These are phyloP conservation scores for Mucor piriformis DNA, from an alignment of 371 early-diverging fungal genomes.

Conservation along the genomic window DNA sequence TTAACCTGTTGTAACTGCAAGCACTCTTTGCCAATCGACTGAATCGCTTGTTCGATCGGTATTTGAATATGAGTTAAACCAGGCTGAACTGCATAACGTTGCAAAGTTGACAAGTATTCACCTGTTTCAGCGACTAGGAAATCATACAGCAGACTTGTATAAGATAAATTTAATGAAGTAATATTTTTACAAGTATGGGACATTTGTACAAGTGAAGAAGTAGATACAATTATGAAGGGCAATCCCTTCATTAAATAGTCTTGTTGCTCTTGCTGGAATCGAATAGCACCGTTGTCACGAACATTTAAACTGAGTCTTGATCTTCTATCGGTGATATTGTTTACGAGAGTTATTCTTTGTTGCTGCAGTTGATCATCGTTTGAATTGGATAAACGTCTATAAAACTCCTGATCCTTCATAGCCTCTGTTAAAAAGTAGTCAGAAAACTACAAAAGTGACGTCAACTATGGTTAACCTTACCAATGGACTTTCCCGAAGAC, in stretches of 20 bases:
- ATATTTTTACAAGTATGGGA: slow-evolving; percentile 54
- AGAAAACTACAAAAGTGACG: background rate
- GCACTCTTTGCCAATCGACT: slow-evolving; percentile 52
- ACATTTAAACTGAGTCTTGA: background rate
- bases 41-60: slow-evolving; percentile 45
- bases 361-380: slow-evolving; percentile 11
- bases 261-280: slow-evolving; percentile 6
- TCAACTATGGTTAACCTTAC: slow-evolving; percentile 22
- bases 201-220: slow-evolving; percentile 60
- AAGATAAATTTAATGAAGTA: slow-evolving; percentile 52
- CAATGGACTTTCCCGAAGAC: slow-evolving; percentile 32
- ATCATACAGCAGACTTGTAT: slow-evolving; percentile 52
- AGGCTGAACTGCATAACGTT: slow-evolving; percentile 52
- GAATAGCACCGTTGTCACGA: background rate
- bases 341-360: background rate
- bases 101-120: slow-evolving; percentile 62
- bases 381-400: slow-evolving; percentile 16
- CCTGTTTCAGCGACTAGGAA: slow-evolving; percentile 59
- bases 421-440: slow-evolving; percentile 1
- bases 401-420: slow-evolving; percentile 31
- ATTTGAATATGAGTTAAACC: slow-evolving; percentile 58
- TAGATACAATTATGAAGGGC: slow-evolving; percentile 46
- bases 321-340: background rate
- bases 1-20: slow-evolving; percentile 45
- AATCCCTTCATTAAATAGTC: slow-evolving; percentile 22